Evolutionary conservation across 805 yeast genomes (phyloP).

Genomic region (Hanseniaspora hatyaiensis): DNA sequence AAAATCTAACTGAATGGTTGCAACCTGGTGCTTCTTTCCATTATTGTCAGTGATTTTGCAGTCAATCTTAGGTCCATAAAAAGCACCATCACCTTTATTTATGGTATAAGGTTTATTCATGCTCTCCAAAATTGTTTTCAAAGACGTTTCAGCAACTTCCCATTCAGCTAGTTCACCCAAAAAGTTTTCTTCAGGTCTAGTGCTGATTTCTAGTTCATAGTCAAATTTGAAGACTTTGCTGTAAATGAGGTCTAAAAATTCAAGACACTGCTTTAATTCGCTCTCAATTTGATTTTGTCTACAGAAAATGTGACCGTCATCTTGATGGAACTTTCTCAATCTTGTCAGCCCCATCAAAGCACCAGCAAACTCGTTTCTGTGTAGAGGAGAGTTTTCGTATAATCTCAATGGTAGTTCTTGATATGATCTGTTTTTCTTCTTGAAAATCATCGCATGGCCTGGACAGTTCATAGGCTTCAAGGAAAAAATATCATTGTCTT

Average conservation of each 20-base stretch:
- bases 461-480: constrained; percentile 94
- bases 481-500: constrained; percentile 46
- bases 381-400: constrained; percentile 84
- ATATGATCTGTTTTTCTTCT: constrained; percentile 64
- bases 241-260: constrained; percentile 66
- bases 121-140: constrained; percentile 47
- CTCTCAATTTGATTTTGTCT: constrained; percentile 57
- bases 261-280: constrained; percentile 64
- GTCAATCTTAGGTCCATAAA: constrained; percentile 94
- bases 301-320: constrained; percentile 95
- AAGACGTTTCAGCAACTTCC: constrained; percentile 66
- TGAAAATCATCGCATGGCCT: constrained; percentile 80
- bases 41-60: constrained; percentile 67
- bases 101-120: constrained; percentile 52
- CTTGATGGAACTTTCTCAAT: constrained; percentile 92
- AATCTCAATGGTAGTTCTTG: constrained; percentile 76
- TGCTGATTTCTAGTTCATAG: constrained; percentile 61
- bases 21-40: constrained; percentile 81
- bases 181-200: constrained; percentile 66
- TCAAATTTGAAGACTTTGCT: constrained; percentile 38
- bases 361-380: constrained; percentile 90
- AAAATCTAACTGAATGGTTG: constrained; percentile 90
- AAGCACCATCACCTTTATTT: constrained; percentile 90
- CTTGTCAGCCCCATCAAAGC: constrained; percentile 86
- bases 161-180: constrained; percentile 71